Evolutionary conservation across 2,329 filamentous ascomycete species (phyloP), one percentile per base, ranked within the genome.

Genomic region (Pyricularia pennisetigena): DNA sequence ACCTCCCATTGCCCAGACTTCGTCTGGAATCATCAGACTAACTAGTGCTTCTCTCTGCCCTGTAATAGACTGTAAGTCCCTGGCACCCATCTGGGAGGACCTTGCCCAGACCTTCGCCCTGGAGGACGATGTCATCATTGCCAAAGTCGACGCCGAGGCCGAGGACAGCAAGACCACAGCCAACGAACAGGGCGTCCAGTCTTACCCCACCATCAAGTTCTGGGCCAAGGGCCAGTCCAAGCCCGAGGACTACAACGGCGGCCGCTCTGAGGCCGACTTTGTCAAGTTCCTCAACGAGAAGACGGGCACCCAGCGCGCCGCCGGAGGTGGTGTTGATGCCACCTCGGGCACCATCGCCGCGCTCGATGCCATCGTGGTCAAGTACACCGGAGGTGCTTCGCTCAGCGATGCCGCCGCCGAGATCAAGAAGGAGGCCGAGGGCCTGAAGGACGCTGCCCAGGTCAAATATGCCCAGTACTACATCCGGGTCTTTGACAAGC

Each of bases 191-290:
- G 92, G 89, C 70, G 87, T 99, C 73, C 86, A 85, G 68, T 92
- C 90, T 49, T 99, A 96, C 85, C 95, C 95, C 66, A 99, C 95
- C 71, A 97, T 99, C 84, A 97, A 97, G 83, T 99, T 90, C 87
- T 99, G 97, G 86, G 87, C 93, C 73, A 91, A 90, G 78, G 94
- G 93, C 73, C 91, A 88, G 76, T 91, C 86, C 71, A 88, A 90
- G 75, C 79, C 88, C 64, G 85, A 89, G 74, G 76, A 83, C 64
- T 99, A 97, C 85, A 81, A 83, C 68, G 90, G 91, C 70, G 91
- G 86, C 70, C 94, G 95, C 72, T 82, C 83, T 66, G 93, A 97
- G 83, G 83, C 86, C 64, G 90, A 88, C 72, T 83, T 99, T 61
- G 79, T 98, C 72, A 79, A 85, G 4, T 99, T 90, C 82, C 77